A percentile compares a stretch with the other conserved stretches of the same genome.
These are phyloP conservation scores for Yarrowia galli DNA, from an alignment of 1,139 yeast genomes.

Conservation along the genomic window DNA sequence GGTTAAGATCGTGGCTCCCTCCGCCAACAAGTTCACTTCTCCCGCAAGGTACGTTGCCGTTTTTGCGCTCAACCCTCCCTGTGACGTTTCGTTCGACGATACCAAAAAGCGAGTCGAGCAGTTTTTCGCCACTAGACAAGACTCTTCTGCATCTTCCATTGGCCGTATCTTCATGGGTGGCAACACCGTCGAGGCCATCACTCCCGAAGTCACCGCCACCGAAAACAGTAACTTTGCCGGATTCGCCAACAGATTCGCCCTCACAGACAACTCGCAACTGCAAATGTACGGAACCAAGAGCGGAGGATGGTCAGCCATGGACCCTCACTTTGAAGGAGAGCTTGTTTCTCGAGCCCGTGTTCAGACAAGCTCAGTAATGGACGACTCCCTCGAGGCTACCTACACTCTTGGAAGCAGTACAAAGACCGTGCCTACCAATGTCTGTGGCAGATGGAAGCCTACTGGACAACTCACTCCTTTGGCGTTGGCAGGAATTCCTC, in stretches of 20 bases:
- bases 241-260: slow-evolving; percentile 14
- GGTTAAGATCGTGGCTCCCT: slow-evolving; percentile 19
- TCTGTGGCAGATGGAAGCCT: slow-evolving; percentile 30
- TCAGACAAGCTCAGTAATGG: not conserved
- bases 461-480: slow-evolving; percentile 17
- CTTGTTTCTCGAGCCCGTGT: slow-evolving; percentile 18
- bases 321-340: slow-evolving; percentile 22
- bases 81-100: slow-evolving; percentile 3
- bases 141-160: slow-evolving; percentile 19
- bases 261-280: slow-evolving; percentile 30
- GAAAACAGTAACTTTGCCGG: slow-evolving; percentile 20
- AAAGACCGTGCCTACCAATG: not conserved
- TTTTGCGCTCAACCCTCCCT: slow-evolving; percentile 23
- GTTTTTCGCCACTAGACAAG: slow-evolving; percentile 18
- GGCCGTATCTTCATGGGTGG: slow-evolving; percentile 22
- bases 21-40: slow-evolving; percentile 25
- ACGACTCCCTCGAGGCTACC: slow-evolving; percentile 12
- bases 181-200: slow-evolving; percentile 10
- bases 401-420: slow-evolving; percentile 19
- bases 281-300: slow-evolving; percentile 33
- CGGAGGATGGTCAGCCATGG: slow-evolving; percentile 35
- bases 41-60: slow-evolving; percentile 31
- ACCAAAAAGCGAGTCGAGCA: slow-evolving; percentile 12
- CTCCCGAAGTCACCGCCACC: not conserved
- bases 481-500: slow-evolving; percentile 20